Evolutionary conservation across 2,329 filamentous ascomycete genomes (phyloP).

Genomic region (Epicoccum nigrum): DNA sequence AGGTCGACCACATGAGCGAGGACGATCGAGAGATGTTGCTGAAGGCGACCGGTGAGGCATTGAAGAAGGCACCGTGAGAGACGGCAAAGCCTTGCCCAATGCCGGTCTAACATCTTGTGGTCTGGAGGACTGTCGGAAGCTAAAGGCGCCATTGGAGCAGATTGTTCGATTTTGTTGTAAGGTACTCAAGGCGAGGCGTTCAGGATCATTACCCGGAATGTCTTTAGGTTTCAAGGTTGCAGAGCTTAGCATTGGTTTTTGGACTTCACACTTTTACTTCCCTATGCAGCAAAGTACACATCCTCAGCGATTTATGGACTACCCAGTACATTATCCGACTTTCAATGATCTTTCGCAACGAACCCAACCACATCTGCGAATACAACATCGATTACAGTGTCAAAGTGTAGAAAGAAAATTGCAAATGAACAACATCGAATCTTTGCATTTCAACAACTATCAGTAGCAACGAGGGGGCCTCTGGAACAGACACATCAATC

Average conservation of each 20-base stretch:
- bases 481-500: too few species aligned
- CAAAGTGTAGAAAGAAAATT: too few species aligned
- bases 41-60: slow-evolving; percentile 31
- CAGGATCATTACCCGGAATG: background rate
- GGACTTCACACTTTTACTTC: background rate
- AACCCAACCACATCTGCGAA: too few species aligned
- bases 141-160: background rate
- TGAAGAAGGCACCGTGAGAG: slow-evolving; percentile 17
- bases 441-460: too few species aligned
- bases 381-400: too few species aligned
- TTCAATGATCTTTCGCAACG: background rate
- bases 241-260: background rate
- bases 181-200: slow-evolving; percentile 8
- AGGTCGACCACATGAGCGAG: slow-evolving; percentile 48
- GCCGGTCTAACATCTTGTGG: background rate
- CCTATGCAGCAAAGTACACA: background rate
- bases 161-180: background rate
- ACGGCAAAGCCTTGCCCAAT: background rate
- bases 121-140: background rate
- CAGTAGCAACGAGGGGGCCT: too few species aligned
- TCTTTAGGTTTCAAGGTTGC: background rate
- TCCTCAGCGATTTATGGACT: background rate
- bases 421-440: too few species aligned
- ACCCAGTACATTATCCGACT: background rate
- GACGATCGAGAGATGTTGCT: slow-evolving; percentile 39